Percentiles rank a stretch among this genome's conserved stretches.
Conservation (phyloP, 305 asterid species). For the Fraxinus albicans region DNA sequence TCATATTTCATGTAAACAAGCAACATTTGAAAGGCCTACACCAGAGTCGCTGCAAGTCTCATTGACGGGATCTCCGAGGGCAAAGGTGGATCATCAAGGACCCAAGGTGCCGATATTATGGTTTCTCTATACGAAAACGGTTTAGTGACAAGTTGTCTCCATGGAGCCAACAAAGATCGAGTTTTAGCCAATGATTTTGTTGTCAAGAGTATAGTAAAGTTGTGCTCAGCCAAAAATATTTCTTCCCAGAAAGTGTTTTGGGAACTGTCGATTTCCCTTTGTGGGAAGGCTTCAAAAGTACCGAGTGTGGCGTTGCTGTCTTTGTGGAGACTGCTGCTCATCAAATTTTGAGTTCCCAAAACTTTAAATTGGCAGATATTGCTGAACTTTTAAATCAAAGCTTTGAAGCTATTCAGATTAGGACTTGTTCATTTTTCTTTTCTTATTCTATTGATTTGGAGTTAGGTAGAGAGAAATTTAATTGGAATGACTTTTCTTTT, state of each 20-base stretch:
- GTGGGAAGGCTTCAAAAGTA: slow-evolving; percentile 50
- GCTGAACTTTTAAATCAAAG: not conserved
- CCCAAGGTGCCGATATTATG: slow-evolving; percentile 39
- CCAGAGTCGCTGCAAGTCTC: slow-evolving; percentile 56
- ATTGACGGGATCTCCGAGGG: slow-evolving; percentile 53
- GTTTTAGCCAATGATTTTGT: slow-evolving; percentile 71
- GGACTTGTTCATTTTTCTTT: not conserved
- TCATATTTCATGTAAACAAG: slow-evolving; percentile 32
- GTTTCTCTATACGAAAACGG: slow-evolving; percentile 73
- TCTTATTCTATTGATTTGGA: not conserved
- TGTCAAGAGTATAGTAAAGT: slow-evolving; percentile 67
- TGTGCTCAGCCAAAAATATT: slow-evolving; percentile 56
- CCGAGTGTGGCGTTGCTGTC: slow-evolving; percentile 62
- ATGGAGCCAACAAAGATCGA: slow-evolving; percentile 63
- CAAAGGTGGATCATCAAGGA: slow-evolving; percentile 53
- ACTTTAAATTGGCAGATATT: slow-evolving; percentile 56
- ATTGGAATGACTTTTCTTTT: not conserved
- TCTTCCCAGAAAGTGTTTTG: slow-evolving; percentile 50
- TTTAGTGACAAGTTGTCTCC: slow-evolving; percentile 47
- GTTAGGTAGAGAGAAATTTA: not conserved
- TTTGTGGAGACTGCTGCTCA: slow-evolving; percentile 47
- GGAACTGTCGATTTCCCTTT: not conserved
- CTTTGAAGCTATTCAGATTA: not conserved
- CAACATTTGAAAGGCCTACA: slow-evolving; percentile 51
- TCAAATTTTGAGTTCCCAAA: slow-evolving; percentile 73